Conservation (phyloP, 1,284 basidiomycete genomes). For the Trametes polyzona region DNA sequence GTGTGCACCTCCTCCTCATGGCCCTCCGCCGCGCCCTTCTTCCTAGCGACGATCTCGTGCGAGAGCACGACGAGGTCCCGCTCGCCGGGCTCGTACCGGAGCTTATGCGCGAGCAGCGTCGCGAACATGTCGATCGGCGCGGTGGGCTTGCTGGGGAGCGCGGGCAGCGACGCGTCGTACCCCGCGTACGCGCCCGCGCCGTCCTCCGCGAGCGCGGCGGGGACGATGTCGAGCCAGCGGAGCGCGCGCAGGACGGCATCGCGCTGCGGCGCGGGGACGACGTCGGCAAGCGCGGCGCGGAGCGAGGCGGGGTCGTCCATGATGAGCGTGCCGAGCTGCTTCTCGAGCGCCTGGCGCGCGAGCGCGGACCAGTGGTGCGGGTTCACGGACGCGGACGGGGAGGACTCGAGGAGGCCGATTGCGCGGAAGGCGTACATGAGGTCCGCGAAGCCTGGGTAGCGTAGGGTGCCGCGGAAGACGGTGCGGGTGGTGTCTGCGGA, state of each 20-base stretch:
- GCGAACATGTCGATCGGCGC: conserved; percentile 84
- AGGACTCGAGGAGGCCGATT: conserved; percentile 71
- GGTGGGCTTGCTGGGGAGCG: conserved; percentile 46
- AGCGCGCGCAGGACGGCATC: conserved; percentile 54
- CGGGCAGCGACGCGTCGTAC: conserved; percentile 41
- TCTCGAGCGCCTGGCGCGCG: conserved; percentile 41
- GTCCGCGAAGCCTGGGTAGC: conserved; percentile 87
- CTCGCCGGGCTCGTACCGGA: conserved; percentile 76
- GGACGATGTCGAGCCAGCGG: conserved; percentile 59
- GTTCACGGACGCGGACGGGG: conserved; percentile 41
- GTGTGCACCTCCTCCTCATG: conserved; percentile 65
- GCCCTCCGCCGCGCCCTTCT: conserved; percentile 8
- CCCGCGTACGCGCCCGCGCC: conserved; percentile 13
- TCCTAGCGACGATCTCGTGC: conserved; percentile 73
- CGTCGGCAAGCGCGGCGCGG: conserved; percentile 42
- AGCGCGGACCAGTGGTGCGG: conserved; percentile 51
- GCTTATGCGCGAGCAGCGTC: conserved; percentile 71
- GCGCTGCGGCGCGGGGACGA: conserved; percentile 41
- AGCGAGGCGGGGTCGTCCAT: conserved; percentile 40
- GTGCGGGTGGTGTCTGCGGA: conserved; percentile 59
- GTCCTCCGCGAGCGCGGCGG: conserved; percentile 22
- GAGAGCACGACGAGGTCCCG: conserved; percentile 88
- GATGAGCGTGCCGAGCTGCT: conserved; percentile 34
- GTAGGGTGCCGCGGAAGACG: conserved; percentile 85
- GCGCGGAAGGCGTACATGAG: conserved; percentile 77